Evolutionary conservation across 1,139 yeast genomes (phyloP).

Genomic region (Saccharomyces hybrid): DNA sequence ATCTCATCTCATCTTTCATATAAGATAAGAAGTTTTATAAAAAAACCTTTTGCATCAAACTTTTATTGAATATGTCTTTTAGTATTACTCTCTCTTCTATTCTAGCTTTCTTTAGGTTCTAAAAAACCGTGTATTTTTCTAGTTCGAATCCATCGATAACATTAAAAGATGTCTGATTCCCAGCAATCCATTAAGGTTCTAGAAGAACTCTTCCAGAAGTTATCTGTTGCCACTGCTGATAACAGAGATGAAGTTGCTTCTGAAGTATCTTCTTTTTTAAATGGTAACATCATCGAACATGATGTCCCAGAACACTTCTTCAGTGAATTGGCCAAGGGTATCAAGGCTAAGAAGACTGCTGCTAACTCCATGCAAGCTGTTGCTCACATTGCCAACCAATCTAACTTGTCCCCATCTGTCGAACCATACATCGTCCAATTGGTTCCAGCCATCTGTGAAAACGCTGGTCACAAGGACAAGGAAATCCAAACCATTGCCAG

Average conservation of each 20-base stretch:
- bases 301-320: slow-evolving; percentile 93
- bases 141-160: slow-evolving; percentile 5
- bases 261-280: slow-evolving; percentile 86
- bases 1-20: not conserved
- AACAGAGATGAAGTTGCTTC: slow-evolving; percentile 81
- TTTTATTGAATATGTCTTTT: not conserved
- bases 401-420: slow-evolving; percentile 79
- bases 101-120: slow-evolving; percentile 1
- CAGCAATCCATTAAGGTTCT: slow-evolving; percentile 59
- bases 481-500: slow-evolving; percentile 65
- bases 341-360: slow-evolving; percentile 71
- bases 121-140: slow-evolving; percentile 10
- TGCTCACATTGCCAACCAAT: slow-evolving; percentile 72
- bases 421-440: slow-evolving; percentile 88
- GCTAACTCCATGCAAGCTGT: slow-evolving; percentile 80
- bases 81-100: not conserved
- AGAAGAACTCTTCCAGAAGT: slow-evolving; percentile 86
- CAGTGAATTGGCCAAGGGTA: slow-evolving; percentile 63
- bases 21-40: not conserved
- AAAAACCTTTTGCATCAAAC: not conserved
- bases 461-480: slow-evolving; percentile 85
- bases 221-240: slow-evolving; percentile 79
- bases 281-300: slow-evolving; percentile 96
- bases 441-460: slow-evolving; percentile 60
- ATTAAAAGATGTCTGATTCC: slow-evolving; percentile 36